Percentiles rank a stretch among this genome's conserved stretches.
Evolutionary conservation across 768 basidiomycete genomes (phyloP).

Genomic region (Suillus hirtellus): DNA sequence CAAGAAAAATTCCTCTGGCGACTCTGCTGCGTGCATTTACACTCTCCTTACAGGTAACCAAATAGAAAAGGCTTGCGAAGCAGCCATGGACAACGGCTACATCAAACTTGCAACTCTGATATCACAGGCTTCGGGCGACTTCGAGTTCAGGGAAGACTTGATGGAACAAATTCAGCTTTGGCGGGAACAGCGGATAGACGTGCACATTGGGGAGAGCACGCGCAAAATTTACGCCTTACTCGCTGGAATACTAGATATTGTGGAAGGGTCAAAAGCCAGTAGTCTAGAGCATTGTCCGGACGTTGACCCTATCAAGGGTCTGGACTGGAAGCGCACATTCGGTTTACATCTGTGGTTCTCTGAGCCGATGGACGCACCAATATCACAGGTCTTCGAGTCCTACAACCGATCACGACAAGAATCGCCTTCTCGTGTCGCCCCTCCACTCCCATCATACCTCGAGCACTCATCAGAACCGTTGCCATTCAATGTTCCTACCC

Average conservation of each 20-base stretch:
- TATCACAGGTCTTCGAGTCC: conserved; percentile 64
- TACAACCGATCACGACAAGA: conserved; percentile 51
- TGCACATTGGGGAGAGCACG: conserved; percentile 63
- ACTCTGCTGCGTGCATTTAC: conserved; percentile 60
- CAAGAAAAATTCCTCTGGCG: conserved; percentile 44
- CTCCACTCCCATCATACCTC: conserved; percentile 61
- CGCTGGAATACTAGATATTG: conserved; percentile 67
- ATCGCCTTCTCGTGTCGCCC: conserved; percentile 43
- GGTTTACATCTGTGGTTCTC: conserved; percentile 92
- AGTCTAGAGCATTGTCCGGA: conserved; percentile 55
- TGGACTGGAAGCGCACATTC: conserved; percentile 95
- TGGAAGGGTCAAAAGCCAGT: conserved; percentile 53
- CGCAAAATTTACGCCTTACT: conserved; percentile 84
- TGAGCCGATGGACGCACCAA: conserved; percentile 65
- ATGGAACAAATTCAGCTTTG: conserved; percentile 77
- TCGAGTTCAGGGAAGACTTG: conserved; percentile 71
- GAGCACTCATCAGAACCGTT: conserved; percentile 32
- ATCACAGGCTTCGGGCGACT: conserved; percentile 82
- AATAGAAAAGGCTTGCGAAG: conserved; percentile 76
- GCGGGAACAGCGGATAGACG: conserved; percentile 74
- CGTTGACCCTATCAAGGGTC: conserved; percentile 61
- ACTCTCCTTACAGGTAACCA: conserved; percentile 85
- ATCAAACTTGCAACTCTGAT: conserved; percentile 87
- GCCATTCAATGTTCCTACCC: conserved; percentile 44
- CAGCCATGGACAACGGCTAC: conserved; percentile 73